Base-by-base conservation (phyloP, 2,329 filamentous ascomycete genomes). In the Sclerotinia trifoliorum region DNA sequence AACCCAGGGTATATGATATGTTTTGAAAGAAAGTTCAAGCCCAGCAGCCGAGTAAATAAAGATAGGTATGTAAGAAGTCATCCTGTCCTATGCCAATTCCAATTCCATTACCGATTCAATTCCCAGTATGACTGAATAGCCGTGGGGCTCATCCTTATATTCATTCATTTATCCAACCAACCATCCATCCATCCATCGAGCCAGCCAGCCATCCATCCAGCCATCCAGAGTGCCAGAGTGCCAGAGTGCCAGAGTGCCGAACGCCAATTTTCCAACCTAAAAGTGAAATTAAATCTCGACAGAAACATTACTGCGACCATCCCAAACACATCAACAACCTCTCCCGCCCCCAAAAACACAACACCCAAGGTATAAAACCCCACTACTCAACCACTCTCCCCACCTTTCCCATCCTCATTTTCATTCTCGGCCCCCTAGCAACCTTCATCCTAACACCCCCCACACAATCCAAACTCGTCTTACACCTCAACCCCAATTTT, bases 251-350 rank as follows among this genome's bases (percentile, higher is more conserved):
- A n/a, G n/a, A n/a, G n/a, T n/a, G n/a, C n/a, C n/a, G n/a, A n/a
- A 63, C 60, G 60, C 60, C 60, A 39, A 52, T 63, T n/a, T 48
- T 42, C 51, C 48, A 62, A 26, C 60, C 60, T 51, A 51, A 10
- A 39, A 39, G 46, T 51, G 35, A 46, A 62, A 32, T 8, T 1
- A 35, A 35, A 42, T 15, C n/a, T 51, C 15, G 32, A 10, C 1
- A 49, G 32, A 42, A 57, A 39, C 51, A 26, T 51, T 19, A 63
- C 32, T 26, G 8, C 21, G 8, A 39, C 29, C 44, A 26, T 39
- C 39, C 10, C 39, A 39, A 39, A 35, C 35, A 35, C 35, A 5
- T 10, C 35, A 10, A 35, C 35, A 32, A 5, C 32, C 32, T 5
- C 32, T 6, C 5, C 1, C 5, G 4, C 32, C 32, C 32, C 1